Evolutionary conservation across 164 flowering plant species (phyloP).

Genomic region (Vitis cinerea): DNA sequence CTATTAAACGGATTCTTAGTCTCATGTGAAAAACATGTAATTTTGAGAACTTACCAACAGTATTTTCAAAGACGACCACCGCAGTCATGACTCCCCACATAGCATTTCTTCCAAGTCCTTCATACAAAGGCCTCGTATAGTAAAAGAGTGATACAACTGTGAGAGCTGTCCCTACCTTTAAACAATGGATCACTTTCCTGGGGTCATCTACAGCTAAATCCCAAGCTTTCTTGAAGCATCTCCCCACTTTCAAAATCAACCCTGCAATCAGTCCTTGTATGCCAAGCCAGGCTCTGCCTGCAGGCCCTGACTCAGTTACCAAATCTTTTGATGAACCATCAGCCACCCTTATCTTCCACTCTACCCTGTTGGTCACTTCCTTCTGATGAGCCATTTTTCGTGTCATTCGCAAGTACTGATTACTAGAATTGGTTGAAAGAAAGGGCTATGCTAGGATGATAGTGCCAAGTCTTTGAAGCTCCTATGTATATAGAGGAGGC

Average conservation of each 20-base stretch:
- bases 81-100: constrained; percentile 93
- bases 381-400: constrained; percentile 30
- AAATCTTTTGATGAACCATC: constrained; percentile 40
- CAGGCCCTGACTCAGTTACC: constrained; percentile 20
- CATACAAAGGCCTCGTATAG: constrained; percentile 71
- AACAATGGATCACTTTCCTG: constrained; percentile 54
- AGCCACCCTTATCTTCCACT: constrained; percentile 41
- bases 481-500: too few species aligned
- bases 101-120: constrained; percentile 77
- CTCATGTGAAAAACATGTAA: background rate
- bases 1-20: too few species aligned
- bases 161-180: constrained; percentile 76
- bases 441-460: background rate
- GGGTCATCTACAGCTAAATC: constrained; percentile 52
- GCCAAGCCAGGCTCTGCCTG: constrained; percentile 18
- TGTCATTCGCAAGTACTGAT: background rate
- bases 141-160: constrained; percentile 66
- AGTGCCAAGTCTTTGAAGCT: too few species aligned
- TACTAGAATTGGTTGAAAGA: background rate
- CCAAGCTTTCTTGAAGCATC: constrained; percentile 43
- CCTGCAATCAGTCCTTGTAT: constrained; percentile 19
- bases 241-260: constrained; percentile 22
- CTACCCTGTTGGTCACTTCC: constrained; percentile 26
- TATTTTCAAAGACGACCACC: constrained; percentile 73
- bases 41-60: constrained; percentile 50